A percentile compares a stretch with the other conserved stretches of the same genome.
Conservation (phyloP, 1,139 yeast genomes). For the Tardiomyces digboiensis region DNA sequence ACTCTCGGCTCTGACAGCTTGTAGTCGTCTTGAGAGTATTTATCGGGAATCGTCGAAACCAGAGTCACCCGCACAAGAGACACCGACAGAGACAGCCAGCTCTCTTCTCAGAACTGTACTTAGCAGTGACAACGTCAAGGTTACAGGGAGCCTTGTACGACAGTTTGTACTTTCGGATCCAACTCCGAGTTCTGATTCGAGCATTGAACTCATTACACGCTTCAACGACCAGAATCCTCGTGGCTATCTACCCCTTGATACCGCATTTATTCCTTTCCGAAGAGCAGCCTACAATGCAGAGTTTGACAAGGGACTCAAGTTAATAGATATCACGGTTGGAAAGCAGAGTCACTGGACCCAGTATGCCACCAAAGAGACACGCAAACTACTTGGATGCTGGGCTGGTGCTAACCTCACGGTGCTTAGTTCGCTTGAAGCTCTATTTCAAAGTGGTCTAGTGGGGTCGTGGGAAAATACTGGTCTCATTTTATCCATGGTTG, state of each 20-base stretch:
- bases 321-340: constrained; percentile 56
- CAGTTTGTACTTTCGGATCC: constrained; percentile 15
- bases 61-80: constrained; percentile 12
- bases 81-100: constrained; percentile 11
- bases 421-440: constrained; percentile 22
- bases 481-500: constrained; percentile 47
- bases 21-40: constrained; percentile 11
- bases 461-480: constrained; percentile 29
- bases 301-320: constrained; percentile 43
- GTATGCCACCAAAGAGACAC: constrained; percentile 15
- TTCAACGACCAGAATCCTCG: constrained; percentile 9
- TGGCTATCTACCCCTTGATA: constrained; percentile 29
- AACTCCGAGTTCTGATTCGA: constrained; percentile 17
- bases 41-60: constrained; percentile 10
- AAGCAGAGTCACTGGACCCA: constrained; percentile 32
- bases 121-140: constrained; percentile 6
- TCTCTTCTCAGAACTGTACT: not conserved
- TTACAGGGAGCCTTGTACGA: constrained; percentile 10
- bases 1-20: constrained; percentile 11
- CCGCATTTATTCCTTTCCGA: constrained; percentile 56
- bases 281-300: constrained; percentile 50
- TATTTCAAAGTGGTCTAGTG: constrained; percentile 29
- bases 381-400: constrained; percentile 21
- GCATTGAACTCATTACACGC: constrained; percentile 13
- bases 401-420: constrained; percentile 27